Evolutionary conservation across 371 early-diverging fungal genomes (phyloP), one percentile per base, ranked within the genome.

Genomic region (Circinella umbellata): DNA sequence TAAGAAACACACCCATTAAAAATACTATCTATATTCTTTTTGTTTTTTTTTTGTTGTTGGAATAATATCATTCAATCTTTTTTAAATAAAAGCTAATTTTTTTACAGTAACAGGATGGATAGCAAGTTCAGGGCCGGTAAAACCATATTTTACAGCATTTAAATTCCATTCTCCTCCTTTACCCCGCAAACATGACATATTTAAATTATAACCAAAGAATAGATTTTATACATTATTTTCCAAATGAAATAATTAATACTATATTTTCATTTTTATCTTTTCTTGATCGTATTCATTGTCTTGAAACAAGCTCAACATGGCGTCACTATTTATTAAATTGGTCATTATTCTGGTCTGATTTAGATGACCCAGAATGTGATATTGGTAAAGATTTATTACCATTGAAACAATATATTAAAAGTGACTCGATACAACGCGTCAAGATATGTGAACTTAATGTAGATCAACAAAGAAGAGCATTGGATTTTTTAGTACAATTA

Each of bases 351-450:
- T 57, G 57, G 57, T 17, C 10, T 7, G 27, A 20, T 10, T 34
- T 57, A 14, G 57, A 57, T n/a, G 57, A 57, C 27, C 57, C 57
- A 3, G 57, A 57, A 18, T 57, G 57, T 34, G 57, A 57, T n/a
- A 8, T 57, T 7, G 27, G 57, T n/a, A 18, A 27, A 18, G 57
- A 57, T 34, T 57, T 57, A 34, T 27, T 57, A 10, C 1, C 27
- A 4, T 27, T 27, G 27, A 57, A 57, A 57, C 57, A 34, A 57
- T 7, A 57, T 34, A 57, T 57, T 34, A 34, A 34, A 27, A 10
- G 4, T 7, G 27, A 57, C 14, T 18, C 10, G 34, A 57, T 57
- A 18, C 57, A 34, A 6, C 57, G 27, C 9, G 20, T 57, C 7
- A 27, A 57, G 7, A 57, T 57, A 1, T 2, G 4, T 6, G 7